phyloP scores from a whole-genome alignment of 2,329 filamentous ascomycete genomes.

The Fusarium sp. region DNA sequence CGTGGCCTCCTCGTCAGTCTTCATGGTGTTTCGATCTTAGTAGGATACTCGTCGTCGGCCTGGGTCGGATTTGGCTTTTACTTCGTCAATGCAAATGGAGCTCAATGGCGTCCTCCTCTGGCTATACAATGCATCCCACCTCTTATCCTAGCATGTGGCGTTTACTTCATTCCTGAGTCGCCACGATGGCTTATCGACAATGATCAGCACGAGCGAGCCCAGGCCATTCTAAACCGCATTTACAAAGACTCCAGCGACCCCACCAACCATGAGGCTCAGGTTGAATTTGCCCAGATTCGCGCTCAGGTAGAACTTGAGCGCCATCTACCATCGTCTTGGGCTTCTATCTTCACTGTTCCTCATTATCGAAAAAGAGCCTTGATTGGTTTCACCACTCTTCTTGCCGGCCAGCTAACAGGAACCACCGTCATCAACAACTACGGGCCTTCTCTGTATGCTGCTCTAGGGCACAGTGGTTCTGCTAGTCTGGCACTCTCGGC shows the following conservation, averaged over 20 bases:
- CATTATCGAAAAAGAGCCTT: background rate
- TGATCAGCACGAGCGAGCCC: background rate
- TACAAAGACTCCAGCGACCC: background rate
- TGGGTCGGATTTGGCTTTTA: background rate
- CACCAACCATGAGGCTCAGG: background rate
- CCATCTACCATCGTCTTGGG: background rate
- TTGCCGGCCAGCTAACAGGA: background rate
- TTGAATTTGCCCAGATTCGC: background rate
- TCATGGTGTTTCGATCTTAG: background rate
- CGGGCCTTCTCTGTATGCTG: background rate
- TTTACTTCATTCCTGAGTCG: background rate
- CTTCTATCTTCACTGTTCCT: background rate
- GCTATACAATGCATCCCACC: background rate
- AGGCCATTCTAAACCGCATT: background rate
- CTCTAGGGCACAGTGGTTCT: background rate
- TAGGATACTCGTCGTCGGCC: background rate
- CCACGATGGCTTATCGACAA: constrained; percentile 1
- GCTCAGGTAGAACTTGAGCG: constrained; percentile 6
- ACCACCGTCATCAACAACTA: background rate
- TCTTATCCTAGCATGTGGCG: background rate
- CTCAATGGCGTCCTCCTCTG: background rate
- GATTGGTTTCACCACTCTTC: background rate
- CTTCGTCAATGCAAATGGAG: background rate
- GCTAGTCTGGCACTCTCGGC: background rate
- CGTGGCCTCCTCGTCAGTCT: background rate